phyloP scores from a whole-genome alignment of 1,284 basidiomycete species.

The Cystobasidium sp. region DNA sequence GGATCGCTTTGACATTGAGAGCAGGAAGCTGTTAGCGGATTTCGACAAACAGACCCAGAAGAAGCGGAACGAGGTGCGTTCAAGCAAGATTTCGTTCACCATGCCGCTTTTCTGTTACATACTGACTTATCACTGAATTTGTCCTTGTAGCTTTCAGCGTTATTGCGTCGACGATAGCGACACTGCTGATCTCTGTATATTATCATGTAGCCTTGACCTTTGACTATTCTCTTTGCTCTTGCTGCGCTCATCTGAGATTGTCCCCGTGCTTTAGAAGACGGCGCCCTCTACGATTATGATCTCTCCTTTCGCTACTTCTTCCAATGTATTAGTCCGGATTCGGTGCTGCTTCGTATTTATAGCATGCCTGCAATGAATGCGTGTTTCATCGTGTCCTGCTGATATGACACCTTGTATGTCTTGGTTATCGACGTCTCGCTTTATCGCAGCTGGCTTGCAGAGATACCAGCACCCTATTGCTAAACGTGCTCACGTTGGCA shows the following conservation, averaged over 20 bases:
- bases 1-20: neutral
- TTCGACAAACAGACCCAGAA: neutral
- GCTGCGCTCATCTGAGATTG: too few relatives aligned
- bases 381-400: neutral
- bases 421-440: too few relatives aligned
- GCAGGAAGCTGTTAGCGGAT: neutral
- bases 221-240: too few relatives aligned
- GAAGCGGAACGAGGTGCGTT: neutral
- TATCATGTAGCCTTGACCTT: too few relatives aligned
- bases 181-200: too few relatives aligned
- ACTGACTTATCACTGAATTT: neutral
- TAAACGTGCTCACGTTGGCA: conserved; percentile 8
- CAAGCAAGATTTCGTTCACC: neutral
- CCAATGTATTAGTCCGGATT: too few relatives aligned
- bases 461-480: neutral
- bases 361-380: too few relatives aligned
- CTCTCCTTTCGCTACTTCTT: too few relatives aligned
- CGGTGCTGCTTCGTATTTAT: too few relatives aligned
- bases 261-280: too few relatives aligned
- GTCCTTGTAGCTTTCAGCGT: neutral
- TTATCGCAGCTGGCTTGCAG: neutral
- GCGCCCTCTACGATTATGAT: too few relatives aligned
- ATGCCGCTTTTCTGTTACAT: neutral
- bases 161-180: neutral
- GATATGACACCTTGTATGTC: neutral